Evolutionary conservation across 2,329 filamentous ascomycete genomes (phyloP), one percentile per base, ranked within the genome.

Genomic region (Beauveria sp.): DNA sequence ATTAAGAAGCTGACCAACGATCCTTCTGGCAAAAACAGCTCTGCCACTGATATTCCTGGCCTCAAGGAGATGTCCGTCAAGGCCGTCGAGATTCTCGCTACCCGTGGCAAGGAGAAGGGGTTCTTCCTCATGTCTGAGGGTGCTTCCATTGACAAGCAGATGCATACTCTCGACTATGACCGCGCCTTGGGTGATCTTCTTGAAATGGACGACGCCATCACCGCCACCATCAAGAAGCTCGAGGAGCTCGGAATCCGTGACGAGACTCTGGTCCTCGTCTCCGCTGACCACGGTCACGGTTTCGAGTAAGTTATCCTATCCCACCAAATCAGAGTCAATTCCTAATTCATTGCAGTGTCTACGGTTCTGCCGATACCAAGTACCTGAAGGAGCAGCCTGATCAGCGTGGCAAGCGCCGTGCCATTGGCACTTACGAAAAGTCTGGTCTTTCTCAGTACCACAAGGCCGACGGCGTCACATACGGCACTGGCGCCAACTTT

Each of bases 21-120:
- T 67, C 90, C 91, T 1, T 79, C 83, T 12, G 90, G 90, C 56
- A 81, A 81, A 64, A 79, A 81, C 47, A 78, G 76, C 18, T 78
- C 88, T 46, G 90, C 90, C 5, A 79, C 82, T 8, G 90, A 95
- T 69, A 84, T 93, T 30, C 91, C 91, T 0, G 91, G 91, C 5
- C 84, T 95, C 56, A 93, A 91, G 76, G 89, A 95, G 50, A 96
- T 96, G 91, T 93, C 91, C 0, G 79, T 93, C 67, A 96, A 96
- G 78, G 90, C 90, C 26, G 83, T 95, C 55, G 89, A 93, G 63
- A 85, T 93, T 58, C 83, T 95, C n/a, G 77, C 88, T 72, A 79
- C 79, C 45, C 81, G 84, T 62, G 85, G 86, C 30, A 81, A 82
- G 40, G 81, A 88, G 62, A 82, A 89, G 63, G 91, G 91, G 6